These are phyloP conservation scores for Huntiella savannae DNA, from an alignment of 2,329 filamentous ascomycete genomes.

Conservation along the genomic window DNA sequence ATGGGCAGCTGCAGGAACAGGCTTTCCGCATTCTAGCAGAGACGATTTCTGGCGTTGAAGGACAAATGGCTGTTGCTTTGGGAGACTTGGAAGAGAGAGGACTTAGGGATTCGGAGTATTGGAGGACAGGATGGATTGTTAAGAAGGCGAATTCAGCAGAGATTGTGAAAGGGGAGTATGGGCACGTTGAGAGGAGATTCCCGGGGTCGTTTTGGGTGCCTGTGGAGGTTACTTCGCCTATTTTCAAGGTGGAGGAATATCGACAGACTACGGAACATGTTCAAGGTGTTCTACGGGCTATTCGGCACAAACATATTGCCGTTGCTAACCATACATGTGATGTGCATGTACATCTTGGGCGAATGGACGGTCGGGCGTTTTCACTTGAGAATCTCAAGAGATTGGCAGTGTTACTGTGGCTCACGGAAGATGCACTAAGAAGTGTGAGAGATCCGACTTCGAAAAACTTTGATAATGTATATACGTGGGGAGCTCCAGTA, in stretches of 20 bases:
- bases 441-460: slow-evolving; percentile 20
- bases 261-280: not conserved
- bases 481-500: slow-evolving; percentile 19
- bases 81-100: slow-evolving; percentile 14
- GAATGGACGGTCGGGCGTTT: slow-evolving; percentile 18
- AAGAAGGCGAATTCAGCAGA: slow-evolving; percentile 23
- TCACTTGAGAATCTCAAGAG: slow-evolving; percentile 19
- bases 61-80: slow-evolving; percentile 16
- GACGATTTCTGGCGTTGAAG: slow-evolving; percentile 13
- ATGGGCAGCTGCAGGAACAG: not conserved
- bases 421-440: slow-evolving; percentile 20
- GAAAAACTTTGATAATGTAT: slow-evolving; percentile 20
- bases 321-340: slow-evolving; percentile 22
- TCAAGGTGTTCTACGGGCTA: not conserved
- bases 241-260: slow-evolving; percentile 15
- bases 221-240: slow-evolving; percentile 22
- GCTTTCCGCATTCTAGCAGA: slow-evolving; percentile 15
- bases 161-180: slow-evolving; percentile 14
- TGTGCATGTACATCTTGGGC: slow-evolving; percentile 22
- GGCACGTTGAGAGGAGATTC: slow-evolving; percentile 11
- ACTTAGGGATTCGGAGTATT: slow-evolving; percentile 17
- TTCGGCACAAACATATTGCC: slow-evolving; percentile 10
- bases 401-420: slow-evolving; percentile 20
- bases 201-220: slow-evolving; percentile 18
- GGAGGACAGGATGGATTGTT: slow-evolving; percentile 22